Evolutionary conservation across 2,329 filamentous ascomycete species (phyloP).

Genomic region (Paraphoma chrysanthemicola): DNA sequence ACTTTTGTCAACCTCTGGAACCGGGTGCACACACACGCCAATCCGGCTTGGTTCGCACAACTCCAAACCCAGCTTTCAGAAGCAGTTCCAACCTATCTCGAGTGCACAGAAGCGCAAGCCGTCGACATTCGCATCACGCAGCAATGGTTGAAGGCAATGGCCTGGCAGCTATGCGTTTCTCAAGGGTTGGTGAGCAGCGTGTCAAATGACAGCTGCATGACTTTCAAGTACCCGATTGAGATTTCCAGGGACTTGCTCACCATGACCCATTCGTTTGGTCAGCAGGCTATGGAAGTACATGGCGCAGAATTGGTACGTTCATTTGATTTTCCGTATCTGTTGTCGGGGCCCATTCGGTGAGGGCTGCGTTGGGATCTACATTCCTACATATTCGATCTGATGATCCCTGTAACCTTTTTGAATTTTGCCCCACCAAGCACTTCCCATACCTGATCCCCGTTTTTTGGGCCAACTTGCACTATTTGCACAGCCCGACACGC

Average conservation of each 20-base stretch:
- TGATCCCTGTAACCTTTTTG: slow-evolving; percentile 23
- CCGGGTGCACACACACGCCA: slow-evolving; percentile 57
- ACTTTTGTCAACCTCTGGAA: slow-evolving; percentile 71
- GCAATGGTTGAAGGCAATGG: slow-evolving; percentile 73
- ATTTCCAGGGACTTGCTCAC: slow-evolving; percentile 66
- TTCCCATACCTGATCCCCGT: background rate
- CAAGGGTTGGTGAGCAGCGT: slow-evolving; percentile 69
- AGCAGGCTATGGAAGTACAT: slow-evolving; percentile 75
- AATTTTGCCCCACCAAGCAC: slow-evolving; percentile 5
- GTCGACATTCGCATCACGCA: slow-evolving; percentile 74
- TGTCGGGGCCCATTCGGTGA: slow-evolving; percentile 8
- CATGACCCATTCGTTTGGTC: slow-evolving; percentile 75
- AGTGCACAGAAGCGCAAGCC: slow-evolving; percentile 69
- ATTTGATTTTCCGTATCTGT: slow-evolving; percentile 9
- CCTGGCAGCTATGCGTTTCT: slow-evolving; percentile 75
- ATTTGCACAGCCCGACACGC: slow-evolving; percentile 7
- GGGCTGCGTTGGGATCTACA: slow-evolving; percentile 20
- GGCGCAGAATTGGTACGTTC: slow-evolving; percentile 73
- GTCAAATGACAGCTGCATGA: slow-evolving; percentile 65
- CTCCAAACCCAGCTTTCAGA: slow-evolving; percentile 60
- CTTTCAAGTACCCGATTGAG: slow-evolving; percentile 66
- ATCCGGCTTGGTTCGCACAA: slow-evolving; percentile 54
- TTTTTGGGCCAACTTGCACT: slow-evolving; percentile 4
- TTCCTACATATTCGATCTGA: slow-evolving; percentile 20
- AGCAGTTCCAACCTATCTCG: slow-evolving; percentile 63